These are phyloP conservation scores for Solanum commersonii DNA, from an alignment of 257 asterid genomes.

Conservation along the genomic window DNA sequence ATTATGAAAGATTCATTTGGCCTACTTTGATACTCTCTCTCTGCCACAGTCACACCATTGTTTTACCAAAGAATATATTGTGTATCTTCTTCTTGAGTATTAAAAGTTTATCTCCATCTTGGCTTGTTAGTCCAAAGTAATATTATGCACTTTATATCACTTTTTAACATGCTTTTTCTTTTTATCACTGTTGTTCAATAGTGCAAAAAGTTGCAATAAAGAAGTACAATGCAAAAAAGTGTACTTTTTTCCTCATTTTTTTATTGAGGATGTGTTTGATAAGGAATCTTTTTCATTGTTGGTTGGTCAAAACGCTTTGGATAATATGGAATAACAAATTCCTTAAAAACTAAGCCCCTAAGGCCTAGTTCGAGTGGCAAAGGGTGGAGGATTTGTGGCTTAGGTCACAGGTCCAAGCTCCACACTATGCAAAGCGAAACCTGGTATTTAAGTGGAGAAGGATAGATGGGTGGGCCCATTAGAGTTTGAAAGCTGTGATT, in stretches of 20 bases:
- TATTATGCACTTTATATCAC: neutral
- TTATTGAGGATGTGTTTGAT: neutral
- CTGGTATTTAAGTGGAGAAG: too few species aligned
- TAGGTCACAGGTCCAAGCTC: too few species aligned
- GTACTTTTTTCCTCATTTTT: neutral
- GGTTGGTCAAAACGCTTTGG: neutral
- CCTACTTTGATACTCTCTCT: slow-evolving; percentile 7
- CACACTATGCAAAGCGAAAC: too few species aligned
- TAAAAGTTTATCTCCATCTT: neutral
- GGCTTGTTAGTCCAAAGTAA: neutral
- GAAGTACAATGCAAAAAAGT: neutral
- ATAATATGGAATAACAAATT: neutral
- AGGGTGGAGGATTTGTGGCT: too few species aligned
- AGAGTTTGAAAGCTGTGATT: too few species aligned
- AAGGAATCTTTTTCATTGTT: rapidly evolving
- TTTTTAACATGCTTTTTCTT: neutral
- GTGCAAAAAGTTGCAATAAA: neutral
- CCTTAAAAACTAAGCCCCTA: too few species aligned
- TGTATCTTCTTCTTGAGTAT: neutral
- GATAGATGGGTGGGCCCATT: too few species aligned
- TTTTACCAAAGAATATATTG: neutral
- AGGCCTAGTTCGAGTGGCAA: too few species aligned
- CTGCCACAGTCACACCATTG: neutral
- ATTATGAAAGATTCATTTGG: slow-evolving; percentile 18
- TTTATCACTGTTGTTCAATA: neutral